phyloP scores from a whole-genome alignment of 495 filamentous ascomycete genomes.

The Penicillium steckii region DNA sequence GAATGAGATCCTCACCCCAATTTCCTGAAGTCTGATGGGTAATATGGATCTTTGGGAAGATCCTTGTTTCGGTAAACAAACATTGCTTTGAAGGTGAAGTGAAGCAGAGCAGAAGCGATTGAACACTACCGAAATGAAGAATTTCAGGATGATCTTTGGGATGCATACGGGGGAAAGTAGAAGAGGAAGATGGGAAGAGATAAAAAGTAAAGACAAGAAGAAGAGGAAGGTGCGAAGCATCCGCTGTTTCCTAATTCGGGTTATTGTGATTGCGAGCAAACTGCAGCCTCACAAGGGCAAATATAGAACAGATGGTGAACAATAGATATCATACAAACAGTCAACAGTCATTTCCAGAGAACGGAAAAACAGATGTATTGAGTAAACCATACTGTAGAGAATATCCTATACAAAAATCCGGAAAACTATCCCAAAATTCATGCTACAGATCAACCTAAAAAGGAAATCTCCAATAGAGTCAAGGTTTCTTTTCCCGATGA shows the following conservation, averaged over 20 bases:
- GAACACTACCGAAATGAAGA: background rate
- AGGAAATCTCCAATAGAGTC: no score
- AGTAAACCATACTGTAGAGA: no score
- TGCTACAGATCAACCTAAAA: no score
- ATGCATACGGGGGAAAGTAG: no score
- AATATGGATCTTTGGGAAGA: constrained; percentile 70
- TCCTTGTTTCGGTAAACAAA: constrained; percentile 61
- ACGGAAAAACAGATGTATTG: background rate
- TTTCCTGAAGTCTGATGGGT: constrained; percentile 57
- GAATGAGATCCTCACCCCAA: constrained; percentile 61
- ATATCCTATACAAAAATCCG: no score
- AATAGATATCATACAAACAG: no score
- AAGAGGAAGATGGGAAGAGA: background rate
- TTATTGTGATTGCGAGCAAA: background rate
- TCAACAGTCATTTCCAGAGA: background rate
- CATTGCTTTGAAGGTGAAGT: constrained; percentile 46
- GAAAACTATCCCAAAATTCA: no score
- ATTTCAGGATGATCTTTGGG: no score
- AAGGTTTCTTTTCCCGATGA: no score
- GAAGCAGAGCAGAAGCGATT: background rate
- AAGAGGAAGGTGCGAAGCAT: no score
- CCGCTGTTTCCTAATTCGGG: background rate
- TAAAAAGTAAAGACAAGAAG: background rate
- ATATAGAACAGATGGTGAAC: no score
- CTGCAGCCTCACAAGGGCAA: background rate